Conservation (phyloP, 257 asterid genomes). For the Lithospermum erythrorhizon region DNA sequence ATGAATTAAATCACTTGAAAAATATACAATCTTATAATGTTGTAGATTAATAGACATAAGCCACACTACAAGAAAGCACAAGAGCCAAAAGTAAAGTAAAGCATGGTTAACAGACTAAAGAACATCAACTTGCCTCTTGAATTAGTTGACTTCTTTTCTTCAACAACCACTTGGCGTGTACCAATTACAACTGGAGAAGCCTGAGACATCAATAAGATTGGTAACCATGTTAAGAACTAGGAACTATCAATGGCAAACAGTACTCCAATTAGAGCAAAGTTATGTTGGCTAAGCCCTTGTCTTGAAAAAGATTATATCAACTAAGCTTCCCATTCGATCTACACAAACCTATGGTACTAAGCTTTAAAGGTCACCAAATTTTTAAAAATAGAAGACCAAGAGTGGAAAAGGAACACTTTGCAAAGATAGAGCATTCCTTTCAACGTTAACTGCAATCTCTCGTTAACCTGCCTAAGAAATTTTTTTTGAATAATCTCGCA, state of each 20-base stretch:
- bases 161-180: conserved; percentile 56
- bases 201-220: conserved; percentile 19
- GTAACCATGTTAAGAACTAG: neutral
- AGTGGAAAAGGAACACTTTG: too few relatives aligned
- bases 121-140: conserved; percentile 54
- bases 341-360: too few relatives aligned
- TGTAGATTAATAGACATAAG: neutral
- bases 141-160: conserved; percentile 87
- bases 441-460: too few relatives aligned
- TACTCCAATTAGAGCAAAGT: neutral
- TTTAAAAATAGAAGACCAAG: too few relatives aligned
- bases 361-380: too few relatives aligned
- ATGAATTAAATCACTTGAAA: neutral
- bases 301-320: too few relatives aligned
- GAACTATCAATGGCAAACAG: neutral
- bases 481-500: too few relatives aligned
- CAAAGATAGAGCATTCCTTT: too few relatives aligned
- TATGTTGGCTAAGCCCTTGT: neutral
- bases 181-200: conserved; percentile 73
- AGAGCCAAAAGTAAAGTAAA: neutral
- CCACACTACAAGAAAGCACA: neutral
- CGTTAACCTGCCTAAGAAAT: too few relatives aligned
- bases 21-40: neutral
- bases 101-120: neutral
- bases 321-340: neutral